These are phyloP conservation scores for Nemania sp. DNA, from an alignment of 2,329 filamentous ascomycete species.

Conservation along the genomic window DNA sequence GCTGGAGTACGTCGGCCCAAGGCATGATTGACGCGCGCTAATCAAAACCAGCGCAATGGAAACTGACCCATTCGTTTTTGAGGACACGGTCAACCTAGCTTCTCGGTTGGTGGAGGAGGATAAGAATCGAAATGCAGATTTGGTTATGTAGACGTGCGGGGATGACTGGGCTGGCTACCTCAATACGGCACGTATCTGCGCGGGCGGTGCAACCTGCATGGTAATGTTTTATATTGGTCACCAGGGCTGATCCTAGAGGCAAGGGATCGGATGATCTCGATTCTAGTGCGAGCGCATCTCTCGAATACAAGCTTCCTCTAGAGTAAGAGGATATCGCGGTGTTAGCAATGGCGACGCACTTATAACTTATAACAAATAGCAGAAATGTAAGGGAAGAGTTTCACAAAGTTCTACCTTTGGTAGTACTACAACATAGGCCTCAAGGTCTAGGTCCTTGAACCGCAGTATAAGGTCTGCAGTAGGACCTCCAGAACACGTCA, in stretches of 20 bases:
- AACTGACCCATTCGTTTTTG: constrained; percentile 1
- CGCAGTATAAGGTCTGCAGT: not conserved
- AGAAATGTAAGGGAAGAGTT: not conserved
- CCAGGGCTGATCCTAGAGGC: not conserved
- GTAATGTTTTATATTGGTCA: not conserved
- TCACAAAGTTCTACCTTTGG: not conserved
- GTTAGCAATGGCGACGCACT: not conserved
- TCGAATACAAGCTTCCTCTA: not conserved
- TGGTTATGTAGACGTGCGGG: constrained; percentile 5
- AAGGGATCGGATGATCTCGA: not conserved
- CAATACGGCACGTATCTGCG: not conserved
- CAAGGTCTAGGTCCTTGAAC: not conserved
- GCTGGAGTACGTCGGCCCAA: constrained; percentile 14
- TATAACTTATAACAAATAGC: not conserved
- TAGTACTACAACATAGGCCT: not conserved
- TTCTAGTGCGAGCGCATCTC: not conserved
- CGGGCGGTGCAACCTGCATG: not conserved
- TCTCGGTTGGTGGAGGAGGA: not conserved
- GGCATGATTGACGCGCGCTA: constrained; percentile 8
- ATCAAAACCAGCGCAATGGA: not conserved
- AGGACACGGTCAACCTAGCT: not conserved
- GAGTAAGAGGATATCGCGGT: not conserved
- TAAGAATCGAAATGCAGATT: not conserved
- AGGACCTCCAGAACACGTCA: not conserved
- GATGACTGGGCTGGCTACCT: constrained; percentile 11